phyloP scores from a whole-genome alignment of 768 basidiomycete genomes.

The Macrolepiota fuliginosa region DNA sequence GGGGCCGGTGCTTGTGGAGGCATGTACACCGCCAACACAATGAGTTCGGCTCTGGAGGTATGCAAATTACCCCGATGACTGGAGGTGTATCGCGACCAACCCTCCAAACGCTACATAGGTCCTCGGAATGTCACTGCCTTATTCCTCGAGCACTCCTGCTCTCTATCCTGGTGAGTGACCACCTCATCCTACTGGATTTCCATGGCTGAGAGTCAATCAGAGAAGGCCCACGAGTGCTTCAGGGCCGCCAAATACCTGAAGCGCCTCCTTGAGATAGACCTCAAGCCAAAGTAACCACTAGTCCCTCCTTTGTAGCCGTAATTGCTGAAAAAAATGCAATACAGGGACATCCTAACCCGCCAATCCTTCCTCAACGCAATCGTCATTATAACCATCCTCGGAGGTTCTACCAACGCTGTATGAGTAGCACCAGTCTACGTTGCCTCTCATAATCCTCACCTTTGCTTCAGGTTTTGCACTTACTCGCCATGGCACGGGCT shows the following conservation, averaged over 20 bases:
- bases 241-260: conserved; percentile 77
- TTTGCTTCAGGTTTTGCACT: conserved; percentile 63
- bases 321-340: not conserved
- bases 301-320: not conserved
- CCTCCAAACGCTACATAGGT: conserved; percentile 33
- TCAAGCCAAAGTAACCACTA: conserved; percentile 66
- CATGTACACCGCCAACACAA: conserved; percentile 91
- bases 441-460: not conserved
- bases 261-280: conserved; percentile 67
- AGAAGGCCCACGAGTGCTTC: conserved; percentile 81
- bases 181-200: not conserved
- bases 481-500: conserved; percentile 83
- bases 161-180: conserved; percentile 53
- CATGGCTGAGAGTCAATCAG: conserved; percentile 30
- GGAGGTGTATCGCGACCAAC: not conserved
- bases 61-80: not conserved
- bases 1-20: conserved; percentile 84
- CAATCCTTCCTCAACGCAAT: conserved; percentile 80
- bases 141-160: conserved; percentile 78
- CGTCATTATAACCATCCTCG: conserved; percentile 72
- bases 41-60: conserved; percentile 81
- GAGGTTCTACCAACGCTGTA: conserved; percentile 88
- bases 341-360: conserved; percentile 43
- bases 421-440: conserved; percentile 18
- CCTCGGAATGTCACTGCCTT: conserved; percentile 83